Conservation (phyloP, 2,329 filamentous ascomycete genomes). For the Aspergillus uvarum region DNA sequence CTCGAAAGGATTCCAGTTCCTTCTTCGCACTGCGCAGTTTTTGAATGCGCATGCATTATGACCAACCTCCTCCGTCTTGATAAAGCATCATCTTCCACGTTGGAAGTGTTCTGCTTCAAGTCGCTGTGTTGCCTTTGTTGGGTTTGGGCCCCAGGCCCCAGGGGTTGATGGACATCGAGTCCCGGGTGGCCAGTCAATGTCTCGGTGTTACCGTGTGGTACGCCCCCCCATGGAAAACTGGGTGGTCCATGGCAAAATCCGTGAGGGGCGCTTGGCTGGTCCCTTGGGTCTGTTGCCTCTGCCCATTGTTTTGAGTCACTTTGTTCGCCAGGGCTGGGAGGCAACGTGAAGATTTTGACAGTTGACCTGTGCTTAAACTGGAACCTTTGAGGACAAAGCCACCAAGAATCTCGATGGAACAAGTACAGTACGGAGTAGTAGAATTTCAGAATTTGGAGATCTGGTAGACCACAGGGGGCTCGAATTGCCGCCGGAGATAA, state of each 20-base stretch:
- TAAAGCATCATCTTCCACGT: neutral
- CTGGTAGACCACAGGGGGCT: neutral
- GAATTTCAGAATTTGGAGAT: neutral
- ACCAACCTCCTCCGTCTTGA: slow-evolving; percentile 4
- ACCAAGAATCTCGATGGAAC: neutral
- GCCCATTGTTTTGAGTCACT: slow-evolving; percentile 1
- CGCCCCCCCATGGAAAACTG: neutral
- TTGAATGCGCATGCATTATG: neutral
- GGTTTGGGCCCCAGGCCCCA: neutral
- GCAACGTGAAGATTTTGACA: neutral
- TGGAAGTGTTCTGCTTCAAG: neutral
- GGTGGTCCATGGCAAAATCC: slow-evolving; percentile 1
- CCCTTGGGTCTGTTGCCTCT: slow-evolving; percentile 5
- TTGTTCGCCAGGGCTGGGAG: neutral
- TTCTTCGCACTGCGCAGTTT: no score
- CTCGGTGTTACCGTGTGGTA: slow-evolving; percentile 7
- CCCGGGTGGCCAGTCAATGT: slow-evolving; percentile 4
- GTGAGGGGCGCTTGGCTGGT: slow-evolving; percentile 3
- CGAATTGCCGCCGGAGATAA: neutral
- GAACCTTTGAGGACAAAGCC: neutral
- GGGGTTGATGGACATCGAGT: neutral
- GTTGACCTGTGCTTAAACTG: neutral
- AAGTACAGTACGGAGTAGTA: neutral
- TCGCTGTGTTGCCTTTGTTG: neutral
- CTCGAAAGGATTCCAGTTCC: no score